Conservation (phyloP, 163 green algal genomes). For the Scenedesmus sp. region DNA sequence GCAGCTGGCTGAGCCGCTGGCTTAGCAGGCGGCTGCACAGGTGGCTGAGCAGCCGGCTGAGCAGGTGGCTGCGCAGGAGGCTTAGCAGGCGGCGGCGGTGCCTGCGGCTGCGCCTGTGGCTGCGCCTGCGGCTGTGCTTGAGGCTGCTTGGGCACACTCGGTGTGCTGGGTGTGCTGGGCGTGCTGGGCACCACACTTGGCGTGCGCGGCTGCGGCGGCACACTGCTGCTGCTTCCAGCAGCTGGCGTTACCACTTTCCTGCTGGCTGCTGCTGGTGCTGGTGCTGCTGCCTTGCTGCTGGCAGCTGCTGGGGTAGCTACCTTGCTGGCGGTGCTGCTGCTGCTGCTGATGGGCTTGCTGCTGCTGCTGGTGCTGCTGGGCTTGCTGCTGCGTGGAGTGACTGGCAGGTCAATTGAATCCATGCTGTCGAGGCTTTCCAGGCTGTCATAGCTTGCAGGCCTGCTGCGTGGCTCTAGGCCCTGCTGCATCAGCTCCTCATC, state of each 20-base stretch:
- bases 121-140: background rate
- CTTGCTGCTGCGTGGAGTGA: background rate
- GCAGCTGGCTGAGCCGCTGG: background rate
- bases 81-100: no score
- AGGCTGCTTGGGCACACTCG: background rate
- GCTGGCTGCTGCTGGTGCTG: background rate
- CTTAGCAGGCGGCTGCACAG: no score
- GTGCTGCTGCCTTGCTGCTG: background rate
- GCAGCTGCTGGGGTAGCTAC: background rate
- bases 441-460: background rate
- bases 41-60: background rate
- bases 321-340: slow-evolving; percentile 17
- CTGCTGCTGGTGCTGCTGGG: background rate
- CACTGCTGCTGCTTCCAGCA: background rate
- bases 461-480: slow-evolving; percentile 35
- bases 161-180: background rate
- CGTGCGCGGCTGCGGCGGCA: background rate
- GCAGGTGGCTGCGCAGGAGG: background rate
- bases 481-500: slow-evolving; percentile 52
- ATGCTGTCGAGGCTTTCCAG: slow-evolving; percentile 22
- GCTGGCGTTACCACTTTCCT: background rate
- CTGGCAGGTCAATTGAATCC: background rate
- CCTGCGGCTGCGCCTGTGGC: background rate
- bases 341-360: no score
- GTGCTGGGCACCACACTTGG: background rate